Base-by-base conservation (phyloP, 352 stramenopile genomes). In the Peronospora farinosa region DNA sequence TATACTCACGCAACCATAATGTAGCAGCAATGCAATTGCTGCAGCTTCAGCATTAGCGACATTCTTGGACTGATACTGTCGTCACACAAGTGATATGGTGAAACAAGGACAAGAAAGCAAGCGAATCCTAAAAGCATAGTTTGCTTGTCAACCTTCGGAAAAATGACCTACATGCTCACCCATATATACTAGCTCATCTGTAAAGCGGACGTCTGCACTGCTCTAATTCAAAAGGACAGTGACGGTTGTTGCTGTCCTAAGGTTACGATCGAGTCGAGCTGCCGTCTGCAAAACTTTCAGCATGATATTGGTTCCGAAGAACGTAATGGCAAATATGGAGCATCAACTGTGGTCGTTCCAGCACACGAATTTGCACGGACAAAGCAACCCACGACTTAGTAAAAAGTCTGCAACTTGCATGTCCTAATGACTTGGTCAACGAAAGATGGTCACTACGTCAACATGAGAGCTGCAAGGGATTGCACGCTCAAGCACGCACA, bases 351-450 rank as follows among this genome's bases (percentile, higher is more conserved):
- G 67, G 33, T 95, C 84, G 45, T 93, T 94, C 68, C 73, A 17
- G 86, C 84, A 45, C 83, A 94, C n/a, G 95, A 58, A 51, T 96
- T 96, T 1, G 84, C 86, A 1, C 95, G 62, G 28, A 83, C 65
- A 48, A 95, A 95, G 48, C n/a, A 83, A 84, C 17, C 88, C 63
- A 9, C 86, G 83, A 8, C 95, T 53, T 13, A 92, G 65, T 13
- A 90, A 57, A 17, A 69, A 50, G 35, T 84, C 73, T 28, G 88
- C 76, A 27, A 65, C 67, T 3, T 60, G 65, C 21, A 44, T 60
- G 5, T 81, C 72, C 0, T 40, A 23, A 2, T 54, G 62, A 19
- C 84, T 16, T 76, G 63, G 2, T 60, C 44, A 1, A 43, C 37
- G 7, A 84, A 57, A 9, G 63, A 67, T 0, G 81, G 56, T 35